These are phyloP conservation scores for Lippia alba DNA, from an alignment of 305 asterid genomes.

Conservation along the genomic window DNA sequence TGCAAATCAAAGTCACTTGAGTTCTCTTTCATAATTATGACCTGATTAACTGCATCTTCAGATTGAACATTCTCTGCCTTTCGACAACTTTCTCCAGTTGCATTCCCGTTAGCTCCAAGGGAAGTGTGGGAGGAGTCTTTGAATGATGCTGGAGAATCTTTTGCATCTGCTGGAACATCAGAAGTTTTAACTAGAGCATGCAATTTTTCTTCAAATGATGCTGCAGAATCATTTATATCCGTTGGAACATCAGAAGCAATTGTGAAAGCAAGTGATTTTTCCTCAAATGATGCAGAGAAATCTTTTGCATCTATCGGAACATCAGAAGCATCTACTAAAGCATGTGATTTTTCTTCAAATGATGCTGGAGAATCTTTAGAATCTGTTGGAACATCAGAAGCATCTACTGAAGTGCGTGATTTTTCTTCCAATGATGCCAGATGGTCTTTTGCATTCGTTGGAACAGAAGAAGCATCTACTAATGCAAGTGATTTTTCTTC, in stretches of 20 bases:
- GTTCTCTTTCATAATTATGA: slow-evolving; percentile 28
- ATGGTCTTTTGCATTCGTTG: too few species aligned
- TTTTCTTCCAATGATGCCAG: slow-evolving; percentile 25
- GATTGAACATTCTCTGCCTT: slow-evolving; percentile 34
- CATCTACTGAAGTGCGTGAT: slow-evolving; percentile 34
- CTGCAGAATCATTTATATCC: background rate
- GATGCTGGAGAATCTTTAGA: slow-evolving; percentile 34
- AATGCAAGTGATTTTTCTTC: background rate
- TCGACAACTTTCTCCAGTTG: slow-evolving; percentile 36
- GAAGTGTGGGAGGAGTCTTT: slow-evolving; percentile 9
- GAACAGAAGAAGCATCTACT: too few species aligned
- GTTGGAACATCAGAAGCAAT: slow-evolving; percentile 10
- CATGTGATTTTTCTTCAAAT: slow-evolving; percentile 38
- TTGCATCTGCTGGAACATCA: slow-evolving; percentile 22
- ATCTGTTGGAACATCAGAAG: slow-evolving; percentile 21
- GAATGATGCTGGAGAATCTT: slow-evolving; percentile 36
- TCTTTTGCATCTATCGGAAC: slow-evolving; percentile 33
- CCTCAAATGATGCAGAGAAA: slow-evolving; percentile 35
- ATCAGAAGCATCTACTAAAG: slow-evolving; percentile 33
- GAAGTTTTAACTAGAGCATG: too few species aligned
- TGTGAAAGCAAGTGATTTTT: slow-evolving; percentile 37
- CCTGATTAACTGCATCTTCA: slow-evolving; percentile 23
- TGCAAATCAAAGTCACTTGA: slow-evolving; percentile 36
- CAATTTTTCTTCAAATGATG: too few species aligned
- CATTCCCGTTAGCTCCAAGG: slow-evolving; percentile 38